Conservation (phyloP, 331 rosid species). For the Erythrophleum ivorense region DNA sequence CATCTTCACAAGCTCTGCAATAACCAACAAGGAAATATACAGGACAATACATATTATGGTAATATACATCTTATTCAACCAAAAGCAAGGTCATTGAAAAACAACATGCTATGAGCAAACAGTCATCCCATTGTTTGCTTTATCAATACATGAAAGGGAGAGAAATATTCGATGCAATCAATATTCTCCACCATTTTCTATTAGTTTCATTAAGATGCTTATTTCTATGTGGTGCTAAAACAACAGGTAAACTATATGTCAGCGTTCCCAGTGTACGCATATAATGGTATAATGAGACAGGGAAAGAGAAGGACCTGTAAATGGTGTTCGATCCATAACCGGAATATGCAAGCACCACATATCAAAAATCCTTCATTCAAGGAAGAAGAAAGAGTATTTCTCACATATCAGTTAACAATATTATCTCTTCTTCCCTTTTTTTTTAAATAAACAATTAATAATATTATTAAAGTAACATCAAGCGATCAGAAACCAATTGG, state of each 20-base stretch:
- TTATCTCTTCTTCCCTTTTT: background rate
- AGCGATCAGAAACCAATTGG: conserved; percentile 13
- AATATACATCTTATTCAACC: background rate
- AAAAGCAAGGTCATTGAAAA: background rate
- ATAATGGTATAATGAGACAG: conserved; percentile 13
- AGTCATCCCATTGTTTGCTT: background rate
- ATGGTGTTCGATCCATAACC: conserved; percentile 74
- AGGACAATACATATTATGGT: conserved; percentile 25
- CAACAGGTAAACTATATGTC: conserved; percentile 3
- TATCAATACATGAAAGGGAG: conserved; percentile 4
- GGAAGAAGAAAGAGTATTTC: background rate
- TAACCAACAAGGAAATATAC: conserved; percentile 30
- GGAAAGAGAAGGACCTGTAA: conserved; percentile 59
- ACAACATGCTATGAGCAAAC: background rate
- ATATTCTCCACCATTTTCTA: conserved; percentile 3
- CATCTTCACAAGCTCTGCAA: conserved; percentile 75
- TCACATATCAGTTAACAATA: conserved; percentile 27
- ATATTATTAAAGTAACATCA: conserved; percentile 17
- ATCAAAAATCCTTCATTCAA: conserved; percentile 73
- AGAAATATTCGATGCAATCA: conserved; percentile 14
- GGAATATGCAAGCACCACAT: conserved; percentile 96
- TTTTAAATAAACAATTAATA: background rate
- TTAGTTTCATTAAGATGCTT: background rate
- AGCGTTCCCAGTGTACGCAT: conserved; percentile 18
- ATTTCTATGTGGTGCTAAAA: background rate